Evolutionary conservation across 352 stramenopile genomes (phyloP), one percentile per base, ranked within the genome.

Genomic region (Phytophthora aleatoria): DNA sequence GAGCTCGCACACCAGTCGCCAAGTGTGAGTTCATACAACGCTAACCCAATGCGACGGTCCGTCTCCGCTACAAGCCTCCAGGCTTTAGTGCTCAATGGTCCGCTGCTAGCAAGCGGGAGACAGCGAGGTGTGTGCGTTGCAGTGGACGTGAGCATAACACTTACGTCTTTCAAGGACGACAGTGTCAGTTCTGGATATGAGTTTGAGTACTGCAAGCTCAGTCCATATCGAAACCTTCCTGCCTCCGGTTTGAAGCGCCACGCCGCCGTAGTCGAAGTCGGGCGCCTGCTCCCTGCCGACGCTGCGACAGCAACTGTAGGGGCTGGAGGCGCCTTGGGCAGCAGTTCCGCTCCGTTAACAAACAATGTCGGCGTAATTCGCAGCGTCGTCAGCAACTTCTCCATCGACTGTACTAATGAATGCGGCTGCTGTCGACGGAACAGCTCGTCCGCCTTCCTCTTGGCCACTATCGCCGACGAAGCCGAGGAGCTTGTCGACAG

Each of bases 361-460:
- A 60, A 33, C 24, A 90, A 31, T 2, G 44, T 57, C 4, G 73
- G 57, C 2, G 67, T 51, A 41, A 78, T 72, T 31, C 78, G 69
- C 15, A 87, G 41, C 26, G 48, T 49, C 3, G 43, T 36, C 35
- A 73, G 59, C 2, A 81, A 44, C 55, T 85, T 88, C 24, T 85
- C 73, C 48, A 81, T 88, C 24, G 69, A 69, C 45, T 85, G 81
- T 0, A 85, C 70, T 28, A 90, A 75, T 13, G 77, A 76, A 50
- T 90, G 78, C 1, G 79, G 75, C 57, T 87, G 75, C 20, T 77
- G 60, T 26, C 75, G 81, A 50, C 75, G 76, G 30, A 90, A 75
- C 1, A 90, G 38, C 24, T 85, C 77, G 16, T 81, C 70, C 12
- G 77, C 63, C 64, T 83, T 88, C 51, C 64, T 73, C 38, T 69